Evolutionary conservation across 108 stramenopile genomes (phyloP), one percentile per base, ranked within the genome.

Genomic region (Schizochytrium sp.): DNA sequence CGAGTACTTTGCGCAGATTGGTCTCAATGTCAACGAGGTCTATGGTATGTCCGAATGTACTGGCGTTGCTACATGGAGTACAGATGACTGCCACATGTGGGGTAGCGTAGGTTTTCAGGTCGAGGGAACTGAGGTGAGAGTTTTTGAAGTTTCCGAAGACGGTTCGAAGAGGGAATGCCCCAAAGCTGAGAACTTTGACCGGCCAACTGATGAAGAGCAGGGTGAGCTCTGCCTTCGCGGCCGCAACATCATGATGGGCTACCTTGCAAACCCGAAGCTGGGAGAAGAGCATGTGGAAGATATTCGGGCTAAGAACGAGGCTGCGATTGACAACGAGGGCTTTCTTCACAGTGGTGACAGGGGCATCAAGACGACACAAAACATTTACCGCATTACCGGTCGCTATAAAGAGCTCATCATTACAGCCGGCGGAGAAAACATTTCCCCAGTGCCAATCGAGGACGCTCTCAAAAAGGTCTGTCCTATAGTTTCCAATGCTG

Each of bases 241-340:
- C 2, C 94, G 95, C 7, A 92, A 95, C 91, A 95, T 95, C 89
- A 94, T 96, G 72, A 94, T 95, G 93, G 96, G 96, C 60, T 96
- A 95, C 92, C 93, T 95, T 93, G 76, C 76, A 17, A 83, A 83
- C 1, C 76, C 76, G 0, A 49, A 55, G 50, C 76, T 83, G 10
- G 76, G 76, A 17, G 76, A 83, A 55, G 76, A 46, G 4, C 76
- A 83, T 40, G 76, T 83, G 8, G 76, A 49, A 38, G 60, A 89
- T 38, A 93, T 95, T 88, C 88, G 87, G 38, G 93, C 94, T 59
- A 94, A 94, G 92, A 96, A 92, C 89, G 83, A 40, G 53, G 94
- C 92, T 61, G 88, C 95, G 28, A 89, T 95, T 50, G 94, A 95
- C 87, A 41, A 88, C 42, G 94, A 95, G 2, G 96, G 96, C 40